Base-by-base conservation (phyloP, 129 eudicot species). In the Flaveria ramosissima region DNA sequence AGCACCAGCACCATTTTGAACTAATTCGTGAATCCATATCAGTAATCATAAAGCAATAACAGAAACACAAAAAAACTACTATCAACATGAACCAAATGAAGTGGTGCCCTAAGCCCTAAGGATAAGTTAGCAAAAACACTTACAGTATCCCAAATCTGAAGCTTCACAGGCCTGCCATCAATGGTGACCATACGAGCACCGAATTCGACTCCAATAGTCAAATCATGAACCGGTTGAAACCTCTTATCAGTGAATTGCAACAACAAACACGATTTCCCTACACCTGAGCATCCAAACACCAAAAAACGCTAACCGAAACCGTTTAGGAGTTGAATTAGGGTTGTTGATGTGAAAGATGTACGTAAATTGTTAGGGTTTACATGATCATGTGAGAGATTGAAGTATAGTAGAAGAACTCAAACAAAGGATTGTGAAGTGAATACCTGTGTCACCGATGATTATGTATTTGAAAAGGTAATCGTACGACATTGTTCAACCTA, bases 61-160 rank as follows among this genome's bases (percentile, higher is more conserved):
- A 43, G 13, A 11, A 77, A 14, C 23, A 30, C 36, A 30, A 30
- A 30, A 30, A 30, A 30, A 4, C 4, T 30, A 30, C 36, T 30
- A 36, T 50, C 19, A 75, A 24, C 62, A 64, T 51, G 14, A 12
- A 76, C 23, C 8, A 77, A 66, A 5, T 7, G 30, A 16, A 17
- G 21, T 21, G 10, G 59, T 20, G 73, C 16, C 6, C 51, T 17
- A 66, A 27, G 55, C 26, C 6, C 20, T 27, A 39, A 16, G 27
- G 59, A 61, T 7, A 19, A 6, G 6, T 24, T 17, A 20, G 16
- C 9, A 62, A 59, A 32, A 65, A 47, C 2, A 64, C 81, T 62
- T 78, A 92, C 97, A 41, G 97, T 92, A 60, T 92, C 97, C 97
- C 97, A 92, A 84, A 92, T 92, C 82, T 92, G 97, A 81, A 92